Percentiles rank a stretch among this genome's conserved stretches.
phyloP scores from a whole-genome alignment of 2,329 filamentous ascomycete species.

The Thielaviopsis punctulata region DNA sequence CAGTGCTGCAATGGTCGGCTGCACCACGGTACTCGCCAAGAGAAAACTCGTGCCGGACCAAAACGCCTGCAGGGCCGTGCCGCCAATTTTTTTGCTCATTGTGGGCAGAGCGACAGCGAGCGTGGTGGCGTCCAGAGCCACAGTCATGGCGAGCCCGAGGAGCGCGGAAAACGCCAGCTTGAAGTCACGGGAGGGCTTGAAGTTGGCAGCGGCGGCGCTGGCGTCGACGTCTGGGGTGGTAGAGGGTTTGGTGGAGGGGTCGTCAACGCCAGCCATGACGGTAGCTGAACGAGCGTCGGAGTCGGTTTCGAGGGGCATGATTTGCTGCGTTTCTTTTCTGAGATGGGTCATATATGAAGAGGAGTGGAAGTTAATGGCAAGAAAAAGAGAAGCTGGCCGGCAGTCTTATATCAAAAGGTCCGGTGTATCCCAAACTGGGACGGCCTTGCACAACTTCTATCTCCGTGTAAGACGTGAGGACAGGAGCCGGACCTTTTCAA shows the following conservation, averaged over 20 bases:
- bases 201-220: slow-evolving; percentile 12
- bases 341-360: no score
- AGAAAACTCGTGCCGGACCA: slow-evolving; percentile 58
- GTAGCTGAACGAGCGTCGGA: background rate
- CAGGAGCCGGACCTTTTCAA: no score
- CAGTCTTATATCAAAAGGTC: no score
- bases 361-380: no score
- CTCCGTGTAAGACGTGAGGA: no score
- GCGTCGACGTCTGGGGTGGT: background rate
- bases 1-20: slow-evolving; percentile 28
- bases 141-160: slow-evolving; percentile 36
- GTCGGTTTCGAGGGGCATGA: background rate
- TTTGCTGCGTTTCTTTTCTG: no score
- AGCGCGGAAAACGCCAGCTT: slow-evolving; percentile 33
- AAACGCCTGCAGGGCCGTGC: slow-evolving; percentile 44
- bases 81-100: slow-evolving; percentile 32
- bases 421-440: no score
- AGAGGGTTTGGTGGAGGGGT: background rate
- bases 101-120: slow-evolving; percentile 19
- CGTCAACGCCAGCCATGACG: background rate
- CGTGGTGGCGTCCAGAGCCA: slow-evolving; percentile 18
- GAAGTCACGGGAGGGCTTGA: slow-evolving; percentile 22
- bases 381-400: no score
- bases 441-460: no score
- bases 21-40: slow-evolving; percentile 44